Evolutionary conservation across 2,329 filamentous ascomycete species (phyloP).

Genomic region (Diaporthe sp.): DNA sequence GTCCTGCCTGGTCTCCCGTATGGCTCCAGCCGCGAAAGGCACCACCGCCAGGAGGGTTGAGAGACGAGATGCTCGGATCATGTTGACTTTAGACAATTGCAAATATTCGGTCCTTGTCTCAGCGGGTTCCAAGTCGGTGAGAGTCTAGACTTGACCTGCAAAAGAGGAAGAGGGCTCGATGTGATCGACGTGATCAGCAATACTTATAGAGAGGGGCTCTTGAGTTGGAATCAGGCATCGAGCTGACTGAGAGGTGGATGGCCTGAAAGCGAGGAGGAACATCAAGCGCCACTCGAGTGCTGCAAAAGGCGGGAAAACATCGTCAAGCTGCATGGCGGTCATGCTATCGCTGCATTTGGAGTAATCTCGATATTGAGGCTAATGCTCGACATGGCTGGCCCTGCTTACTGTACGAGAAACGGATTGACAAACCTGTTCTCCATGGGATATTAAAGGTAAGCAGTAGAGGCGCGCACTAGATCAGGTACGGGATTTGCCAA

Average conservation of each 20-base stretch:
- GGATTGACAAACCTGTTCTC: background rate
- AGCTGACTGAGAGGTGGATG: background rate
- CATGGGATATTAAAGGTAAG: slow-evolving; percentile 10
- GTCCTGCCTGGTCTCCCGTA: slow-evolving; percentile 4
- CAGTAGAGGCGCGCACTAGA: slow-evolving; percentile 14
- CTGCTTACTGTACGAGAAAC: slow-evolving; percentile 6
- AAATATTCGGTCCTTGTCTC: background rate
- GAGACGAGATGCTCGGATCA: background rate
- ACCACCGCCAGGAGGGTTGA: slow-evolving; percentile 5
- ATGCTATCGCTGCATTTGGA: background rate
- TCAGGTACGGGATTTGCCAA: slow-evolving; percentile 29
- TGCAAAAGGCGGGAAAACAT: background rate
- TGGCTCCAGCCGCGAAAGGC: slow-evolving; percentile 1
- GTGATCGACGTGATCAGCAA: background rate
- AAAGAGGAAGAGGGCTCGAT: too few relatives aligned
- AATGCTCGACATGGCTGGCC: slow-evolving; percentile 12
- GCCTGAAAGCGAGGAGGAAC: background rate
- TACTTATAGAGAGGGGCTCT: background rate
- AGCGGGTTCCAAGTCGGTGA: too few relatives aligned
- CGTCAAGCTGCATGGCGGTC: background rate
- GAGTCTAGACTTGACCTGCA: background rate
- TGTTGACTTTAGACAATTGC: background rate
- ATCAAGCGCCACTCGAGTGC: background rate
- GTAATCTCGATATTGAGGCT: slow-evolving; percentile 25
- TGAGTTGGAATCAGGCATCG: background rate